Percentiles rank a stretch among this genome's conserved stretches.
Evolutionary conservation across 2,329 filamentous ascomycete genomes (phyloP).

Genomic region (Corniculantispora saksenae): DNA sequence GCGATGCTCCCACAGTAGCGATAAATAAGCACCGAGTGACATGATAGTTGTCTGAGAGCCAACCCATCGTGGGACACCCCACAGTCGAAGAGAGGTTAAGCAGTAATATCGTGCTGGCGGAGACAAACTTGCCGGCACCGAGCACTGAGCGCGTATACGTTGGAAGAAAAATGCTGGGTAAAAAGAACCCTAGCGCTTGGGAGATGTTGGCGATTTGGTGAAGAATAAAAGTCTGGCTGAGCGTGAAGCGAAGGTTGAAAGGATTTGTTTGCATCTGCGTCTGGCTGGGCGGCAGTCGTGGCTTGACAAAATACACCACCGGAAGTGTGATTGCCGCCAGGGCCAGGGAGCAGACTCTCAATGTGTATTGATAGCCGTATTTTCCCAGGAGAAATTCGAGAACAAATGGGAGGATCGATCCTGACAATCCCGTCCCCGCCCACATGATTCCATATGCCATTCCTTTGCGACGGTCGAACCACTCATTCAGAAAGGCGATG

Average conservation of each 20-base stretch:
- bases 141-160: constrained; percentile 51
- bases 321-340: constrained; percentile 50
- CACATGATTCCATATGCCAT: constrained; percentile 60
- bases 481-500: constrained; percentile 57
- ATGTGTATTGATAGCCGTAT: constrained; percentile 44
- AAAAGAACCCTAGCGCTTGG: constrained; percentile 59
- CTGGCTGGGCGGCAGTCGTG: constrained; percentile 42
- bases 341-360: constrained; percentile 49
- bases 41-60: constrained; percentile 51
- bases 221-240: constrained; percentile 53
- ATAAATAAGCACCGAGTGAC: constrained; percentile 52
- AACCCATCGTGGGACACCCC: constrained; percentile 56
- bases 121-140: constrained; percentile 43
- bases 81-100: constrained; percentile 58
- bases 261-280: constrained; percentile 30
- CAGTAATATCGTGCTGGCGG: constrained; percentile 54
- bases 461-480: constrained; percentile 53
- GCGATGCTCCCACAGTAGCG: constrained; percentile 53
- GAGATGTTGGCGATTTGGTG: constrained; percentile 56
- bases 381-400: constrained; percentile 47
- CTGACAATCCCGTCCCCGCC: constrained; percentile 48
- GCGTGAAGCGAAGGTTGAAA: constrained; percentile 47
- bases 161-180: constrained; percentile 61
- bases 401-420: constrained; percentile 46
- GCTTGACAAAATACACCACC: constrained; percentile 53